These are phyloP conservation scores for Alternaria gaisen DNA, from an alignment of 2,329 filamentous ascomycete species.

Conservation along the genomic window DNA sequence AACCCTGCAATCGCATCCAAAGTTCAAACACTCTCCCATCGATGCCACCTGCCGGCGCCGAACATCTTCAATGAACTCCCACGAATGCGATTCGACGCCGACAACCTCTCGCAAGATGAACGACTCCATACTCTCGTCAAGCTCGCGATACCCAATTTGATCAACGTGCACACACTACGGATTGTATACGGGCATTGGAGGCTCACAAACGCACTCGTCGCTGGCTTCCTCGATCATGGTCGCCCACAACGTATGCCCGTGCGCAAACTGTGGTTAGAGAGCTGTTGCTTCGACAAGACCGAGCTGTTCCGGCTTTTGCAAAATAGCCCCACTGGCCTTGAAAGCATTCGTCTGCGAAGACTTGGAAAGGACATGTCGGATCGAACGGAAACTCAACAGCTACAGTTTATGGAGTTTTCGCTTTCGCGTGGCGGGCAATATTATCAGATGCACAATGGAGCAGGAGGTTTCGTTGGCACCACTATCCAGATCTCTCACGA, in stretches of 20 bases:
- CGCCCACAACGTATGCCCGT: conserved; percentile 43
- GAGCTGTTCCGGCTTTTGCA: conserved; percentile 23
- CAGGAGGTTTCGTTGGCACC: conserved; percentile 42
- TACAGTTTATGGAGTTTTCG: conserved; percentile 36
- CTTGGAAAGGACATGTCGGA: conserved; percentile 42
- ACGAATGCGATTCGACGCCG: conserved; percentile 49
- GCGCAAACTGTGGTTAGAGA: conserved; percentile 58
- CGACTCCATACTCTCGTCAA: conserved; percentile 52
- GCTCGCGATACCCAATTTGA: conserved; percentile 52
- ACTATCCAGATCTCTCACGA: conserved; percentile 35
- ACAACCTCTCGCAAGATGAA: conserved; percentile 52
- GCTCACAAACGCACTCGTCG: conserved; percentile 52
- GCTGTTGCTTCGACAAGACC: conserved; percentile 46
- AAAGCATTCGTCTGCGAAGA: conserved; percentile 55
- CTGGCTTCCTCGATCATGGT: conserved; percentile 50
- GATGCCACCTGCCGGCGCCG: conserved; percentile 57
- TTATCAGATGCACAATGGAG: conserved; percentile 40
- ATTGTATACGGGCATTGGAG: conserved; percentile 57
- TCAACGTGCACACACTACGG: conserved; percentile 55
- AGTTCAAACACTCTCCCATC: conserved; percentile 56
- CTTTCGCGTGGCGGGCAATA: conserved; percentile 43
- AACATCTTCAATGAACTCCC: conserved; percentile 57
- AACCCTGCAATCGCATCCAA: conserved; percentile 54
- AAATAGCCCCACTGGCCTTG: conserved; percentile 44
- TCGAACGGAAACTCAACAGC: conserved; percentile 15